Base-by-base conservation (phyloP, 306 rosid genomes). In the Oemleria cerasiformis region DNA sequence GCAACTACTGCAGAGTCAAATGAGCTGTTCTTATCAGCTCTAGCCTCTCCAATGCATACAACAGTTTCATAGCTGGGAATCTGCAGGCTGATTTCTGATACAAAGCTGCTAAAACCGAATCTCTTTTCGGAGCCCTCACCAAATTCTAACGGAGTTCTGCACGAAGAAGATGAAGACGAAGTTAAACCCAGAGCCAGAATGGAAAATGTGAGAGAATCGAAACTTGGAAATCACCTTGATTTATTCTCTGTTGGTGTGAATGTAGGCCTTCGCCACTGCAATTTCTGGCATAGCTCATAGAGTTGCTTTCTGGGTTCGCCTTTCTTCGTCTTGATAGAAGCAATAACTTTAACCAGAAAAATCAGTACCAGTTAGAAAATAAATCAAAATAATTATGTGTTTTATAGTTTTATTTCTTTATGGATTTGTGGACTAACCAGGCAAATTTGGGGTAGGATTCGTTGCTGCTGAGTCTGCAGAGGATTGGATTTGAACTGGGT, bases 181-280 rank as follows among this genome's bases (percentile, higher is more conserved):
- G n/a, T 54, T 23, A 70, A 36, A 13, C 64, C 44, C 19, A 49
- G 6, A 16, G 63, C n/a, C 47, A 61, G 3, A 1, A 30, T 30
- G 36, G 36, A 30, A 30, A 0, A 20, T 59, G 64, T 9, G 56
- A 39, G 40, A 5, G 57, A 20, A 13, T 72, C 36, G 59, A 65
- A 72, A 30, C 36, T 30, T 30, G 36, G 36, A 30, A 30, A 1
- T 77, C 47, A 87, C 97, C 91, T 89, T 20, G 90, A 87, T 80
- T 82, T 89, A 16, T 71, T 59, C 79, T 89, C 92, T 23, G 79
- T 70, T 59, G 88, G 8, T 48, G 75, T 73, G 73, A 85, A 89
- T 19, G 73, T 38, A 49, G 99, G 99, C 83, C 82, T 81, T 50
- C 85, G 97, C 99, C 99, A 94, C 78, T 85, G 92, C 73, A 80